A percentile compares a stretch with the other conserved stretches of the same genome.
Evolutionary conservation across 1,139 yeast species (phyloP).

Genomic region (Arxiozyma slooffiae): DNA sequence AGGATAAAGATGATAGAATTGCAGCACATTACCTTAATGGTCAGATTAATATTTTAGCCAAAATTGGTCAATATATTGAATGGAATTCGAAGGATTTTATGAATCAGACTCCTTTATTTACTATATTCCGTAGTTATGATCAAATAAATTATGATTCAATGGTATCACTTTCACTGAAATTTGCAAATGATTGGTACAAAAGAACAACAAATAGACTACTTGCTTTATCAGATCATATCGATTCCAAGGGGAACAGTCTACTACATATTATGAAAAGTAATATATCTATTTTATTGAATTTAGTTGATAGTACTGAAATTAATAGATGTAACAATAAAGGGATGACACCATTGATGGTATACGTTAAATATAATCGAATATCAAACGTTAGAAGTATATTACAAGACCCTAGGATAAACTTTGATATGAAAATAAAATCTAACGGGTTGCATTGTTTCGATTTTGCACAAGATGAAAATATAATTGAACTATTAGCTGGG

Average conservation of each 20-base stretch:
- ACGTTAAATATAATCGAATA: slow-evolving; percentile 57
- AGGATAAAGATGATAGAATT: slow-evolving; percentile 45
- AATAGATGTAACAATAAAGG: slow-evolving; percentile 53
- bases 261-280: slow-evolving; percentile 56
- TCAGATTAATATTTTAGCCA: slow-evolving; percentile 42
- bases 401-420: slow-evolving; percentile 36
- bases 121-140: slow-evolving; percentile 73
- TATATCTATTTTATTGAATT: slow-evolving; percentile 35
- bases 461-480: slow-evolving; percentile 37
- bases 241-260: slow-evolving; percentile 62
- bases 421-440: slow-evolving; percentile 32
- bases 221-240: slow-evolving; percentile 53
- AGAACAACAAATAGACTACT: slow-evolving; percentile 26
- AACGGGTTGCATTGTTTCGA: slow-evolving; percentile 40
- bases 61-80: slow-evolving; percentile 48
- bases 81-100: slow-evolving; percentile 65
- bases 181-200: slow-evolving; percentile 38
- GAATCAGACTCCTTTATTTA: slow-evolving; percentile 72
- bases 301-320: slow-evolving; percentile 37
- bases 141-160: slow-evolving; percentile 51
- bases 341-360: slow-evolving; percentile 62
- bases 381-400: slow-evolving; percentile 47
- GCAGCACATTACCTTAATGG: slow-evolving; percentile 70
- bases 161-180: slow-evolving; percentile 39
- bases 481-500: slow-evolving; percentile 15